Evolutionary conservation across 2,329 filamentous ascomycete species (phyloP).

Genomic region (Ophiostoma montium): DNA sequence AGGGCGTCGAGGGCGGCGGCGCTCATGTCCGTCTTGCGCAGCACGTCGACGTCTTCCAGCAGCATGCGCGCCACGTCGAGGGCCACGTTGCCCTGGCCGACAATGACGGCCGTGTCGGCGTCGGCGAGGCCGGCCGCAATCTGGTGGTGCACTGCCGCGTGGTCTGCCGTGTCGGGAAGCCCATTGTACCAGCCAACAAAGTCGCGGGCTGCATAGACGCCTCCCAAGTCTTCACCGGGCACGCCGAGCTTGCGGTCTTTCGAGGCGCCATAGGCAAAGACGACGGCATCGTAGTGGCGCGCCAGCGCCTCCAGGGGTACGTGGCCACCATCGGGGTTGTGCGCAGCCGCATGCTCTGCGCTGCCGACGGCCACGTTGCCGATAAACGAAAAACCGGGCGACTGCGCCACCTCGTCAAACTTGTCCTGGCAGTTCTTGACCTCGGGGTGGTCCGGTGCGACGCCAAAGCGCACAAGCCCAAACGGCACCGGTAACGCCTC

Average conservation of each 20-base stretch:
- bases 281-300: conserved; percentile 77
- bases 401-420: conserved; percentile 75
- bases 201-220: conserved; percentile 75
- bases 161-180: conserved; percentile 65
- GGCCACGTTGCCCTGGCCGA: conserved; percentile 94
- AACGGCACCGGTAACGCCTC: conserved; percentile 87
- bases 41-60: conserved; percentile 56
- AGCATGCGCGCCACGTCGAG: conserved; percentile 85
- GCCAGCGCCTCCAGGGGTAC: conserved; percentile 56
- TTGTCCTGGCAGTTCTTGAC: conserved; percentile 98
- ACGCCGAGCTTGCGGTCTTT: conserved; percentile 68
- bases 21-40: conserved; percentile 78
- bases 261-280: conserved; percentile 87
- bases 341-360: conserved; percentile 1
- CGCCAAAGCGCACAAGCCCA: conserved; percentile 82
- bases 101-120: conserved; percentile 72
- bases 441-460: conserved; percentile 96
- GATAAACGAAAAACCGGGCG: conserved; percentile 74
- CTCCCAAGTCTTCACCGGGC: conserved; percentile 62
- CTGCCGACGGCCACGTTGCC: conserved; percentile 75
- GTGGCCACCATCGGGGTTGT: conserved; percentile 27
- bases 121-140: conserved; percentile 62
- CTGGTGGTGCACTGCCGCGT: neutral
- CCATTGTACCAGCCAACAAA: conserved; percentile 99
- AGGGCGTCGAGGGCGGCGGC: conserved; percentile 66